Base-by-base conservation (phyloP, 345 rosid genomes). In the Heritiera fomes region DNA sequence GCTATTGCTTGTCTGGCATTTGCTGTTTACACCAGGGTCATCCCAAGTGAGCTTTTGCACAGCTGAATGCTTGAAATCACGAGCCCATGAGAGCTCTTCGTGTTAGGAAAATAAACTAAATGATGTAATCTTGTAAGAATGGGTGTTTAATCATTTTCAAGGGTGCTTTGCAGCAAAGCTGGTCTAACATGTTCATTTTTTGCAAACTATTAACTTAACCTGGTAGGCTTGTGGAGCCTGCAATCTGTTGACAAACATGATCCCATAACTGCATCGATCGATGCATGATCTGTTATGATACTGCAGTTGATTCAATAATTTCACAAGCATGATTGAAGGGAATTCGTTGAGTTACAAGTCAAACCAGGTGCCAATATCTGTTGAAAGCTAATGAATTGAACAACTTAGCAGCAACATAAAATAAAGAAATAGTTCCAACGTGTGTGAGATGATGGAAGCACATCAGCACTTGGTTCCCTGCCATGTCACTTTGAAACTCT, bases 1-100 rank as follows among this genome's bases (percentile, higher is more conserved):
- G 65, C 40, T 2, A 65, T 79, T 3, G 84, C 83, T 11, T 65
- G 80, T 50, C 71, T 65, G 3, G 84, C 79, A 8, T 84, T 86
- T 46, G 78, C 80, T 0, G 15, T 84, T 3, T 82, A 80, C 59
- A 76, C 75, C 0, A 86, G 78, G 80, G 1, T 78, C 50, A 79
- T 82, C 38, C 87, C 85, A 23, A 49, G 38, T 46, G 53, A 82
- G 17, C 79, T 74, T 62, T 62, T 30, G 66, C 66, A 62, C 3
- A 30, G 32, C 38, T 32, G 65, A 62, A 62, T 62, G 66, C 41
- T 1, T 30, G 18, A 62, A 62, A 62, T 15, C 41, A 1, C 18
- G 8, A 13, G 5, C 18, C 8, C 3, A 62, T 30, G 66, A 62
- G 41, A 28, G 40, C n/a, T 47, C 10, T 12, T 70, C 40, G 3